These are phyloP conservation scores for Fusarium pseudocircinatum DNA, from an alignment of 2,329 filamentous ascomycete species.

Conservation along the genomic window DNA sequence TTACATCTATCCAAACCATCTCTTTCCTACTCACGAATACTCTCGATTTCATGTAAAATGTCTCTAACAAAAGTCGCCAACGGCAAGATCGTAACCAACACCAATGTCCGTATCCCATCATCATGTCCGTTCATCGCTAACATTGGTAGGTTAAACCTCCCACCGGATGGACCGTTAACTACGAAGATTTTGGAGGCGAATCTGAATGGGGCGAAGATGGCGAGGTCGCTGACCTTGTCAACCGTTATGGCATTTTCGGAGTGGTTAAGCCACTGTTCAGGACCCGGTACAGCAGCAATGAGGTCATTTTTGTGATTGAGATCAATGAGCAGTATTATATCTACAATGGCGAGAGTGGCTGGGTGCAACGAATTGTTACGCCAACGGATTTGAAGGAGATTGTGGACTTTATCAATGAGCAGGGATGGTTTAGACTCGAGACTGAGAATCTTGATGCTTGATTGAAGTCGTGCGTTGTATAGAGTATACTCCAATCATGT, in stretches of 20 bases:
- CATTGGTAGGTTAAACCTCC: not conserved
- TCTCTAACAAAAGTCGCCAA: not conserved
- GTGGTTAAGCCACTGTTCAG: not conserved
- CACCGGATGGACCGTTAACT: not conserved
- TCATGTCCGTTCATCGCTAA: not conserved
- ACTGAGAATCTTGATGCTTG: not conserved
- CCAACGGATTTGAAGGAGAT: not conserved
- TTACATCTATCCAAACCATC: fast-evolving
- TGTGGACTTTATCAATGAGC: not conserved
- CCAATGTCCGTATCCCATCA: not conserved
- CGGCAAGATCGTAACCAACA: not conserved
- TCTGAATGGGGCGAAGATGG: not conserved
- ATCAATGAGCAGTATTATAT: not conserved
- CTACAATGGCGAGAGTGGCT: not conserved
- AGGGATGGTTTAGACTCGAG: not conserved
- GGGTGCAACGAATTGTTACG: not conserved
- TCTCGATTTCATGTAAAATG: not conserved
- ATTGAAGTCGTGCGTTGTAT: not conserved
- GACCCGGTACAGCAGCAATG: not conserved
- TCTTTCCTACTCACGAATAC: fast-evolving
- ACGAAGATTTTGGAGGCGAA: not conserved
- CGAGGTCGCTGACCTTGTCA: not conserved
- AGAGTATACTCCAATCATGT: too few relatives aligned
- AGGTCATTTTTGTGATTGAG: not conserved
- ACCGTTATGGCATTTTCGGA: not conserved